Conservation (phyloP, 176 grass and related monocot genomes). For the Hyparrhenia diplandra region DNA sequence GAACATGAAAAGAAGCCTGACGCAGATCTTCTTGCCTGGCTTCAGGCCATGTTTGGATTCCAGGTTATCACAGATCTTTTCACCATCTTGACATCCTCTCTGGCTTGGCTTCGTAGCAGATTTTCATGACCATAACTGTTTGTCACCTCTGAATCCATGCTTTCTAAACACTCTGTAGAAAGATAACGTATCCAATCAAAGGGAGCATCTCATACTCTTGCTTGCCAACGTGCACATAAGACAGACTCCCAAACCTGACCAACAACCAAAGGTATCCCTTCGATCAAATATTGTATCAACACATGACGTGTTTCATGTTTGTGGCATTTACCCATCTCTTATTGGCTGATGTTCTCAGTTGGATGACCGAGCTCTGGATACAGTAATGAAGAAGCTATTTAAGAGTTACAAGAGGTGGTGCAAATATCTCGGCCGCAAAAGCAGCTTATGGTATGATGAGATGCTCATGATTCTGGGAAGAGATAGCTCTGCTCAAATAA, state of each 20-base stretch:
- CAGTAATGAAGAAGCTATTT: constrained; percentile 90
- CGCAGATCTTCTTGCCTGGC: constrained; percentile 85
- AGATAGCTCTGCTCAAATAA: constrained; percentile 12
- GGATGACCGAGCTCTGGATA: constrained; percentile 55
- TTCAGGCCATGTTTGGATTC: constrained; percentile 97
- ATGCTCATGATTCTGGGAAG: background rate
- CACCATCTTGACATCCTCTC: background rate
- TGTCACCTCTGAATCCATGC: too few relatives aligned
- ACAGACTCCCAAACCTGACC: constrained; percentile 60
- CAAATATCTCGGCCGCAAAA: constrained; percentile 86
- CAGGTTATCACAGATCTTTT: constrained; percentile 52
- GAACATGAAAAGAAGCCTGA: constrained; percentile 66
- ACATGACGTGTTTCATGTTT: background rate
- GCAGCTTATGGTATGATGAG: constrained; percentile 78
- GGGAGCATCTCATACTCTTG: constrained; percentile 94
- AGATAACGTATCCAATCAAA: constrained; percentile 92
- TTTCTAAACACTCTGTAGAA: constrained; percentile 67
- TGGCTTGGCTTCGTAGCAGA: background rate
- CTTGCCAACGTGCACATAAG: constrained; percentile 89
- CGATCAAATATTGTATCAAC: background rate
- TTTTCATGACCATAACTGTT: too few relatives aligned
- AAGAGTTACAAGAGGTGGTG: constrained; percentile 97
- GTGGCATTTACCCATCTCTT: background rate
- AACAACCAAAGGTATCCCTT: constrained; percentile 74
- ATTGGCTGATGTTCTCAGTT: constrained; percentile 43